Conservation (phyloP, 768 basidiomycete genomes). For the Coprinopsis strossmayeri region DNA sequence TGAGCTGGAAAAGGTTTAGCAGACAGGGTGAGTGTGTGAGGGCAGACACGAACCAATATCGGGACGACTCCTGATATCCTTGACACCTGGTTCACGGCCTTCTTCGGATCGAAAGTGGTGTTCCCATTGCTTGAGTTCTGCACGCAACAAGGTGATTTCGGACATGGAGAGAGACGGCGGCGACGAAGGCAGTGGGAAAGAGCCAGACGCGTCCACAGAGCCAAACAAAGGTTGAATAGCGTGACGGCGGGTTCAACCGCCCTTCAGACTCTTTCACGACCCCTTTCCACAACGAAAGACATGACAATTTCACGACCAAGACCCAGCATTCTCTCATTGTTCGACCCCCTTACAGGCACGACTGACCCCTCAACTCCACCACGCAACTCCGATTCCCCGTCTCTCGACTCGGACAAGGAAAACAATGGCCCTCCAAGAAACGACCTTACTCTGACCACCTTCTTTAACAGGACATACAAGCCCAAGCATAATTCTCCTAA, state of each 20-base stretch:
- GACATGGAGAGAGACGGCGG: constrained; percentile 21
- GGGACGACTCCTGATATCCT: constrained; percentile 63
- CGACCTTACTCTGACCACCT: constrained; percentile 25
- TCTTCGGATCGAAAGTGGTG: constrained; percentile 52
- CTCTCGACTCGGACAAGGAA: constrained; percentile 39
- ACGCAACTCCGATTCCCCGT: constrained; percentile 22
- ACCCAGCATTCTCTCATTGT: constrained; percentile 40
- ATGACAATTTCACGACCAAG: constrained; percentile 34
- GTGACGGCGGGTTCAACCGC: neutral
- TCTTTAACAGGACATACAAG: constrained; percentile 28
- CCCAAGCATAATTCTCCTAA: constrained; percentile 18
- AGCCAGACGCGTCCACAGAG: constrained; percentile 30
- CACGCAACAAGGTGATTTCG: constrained; percentile 45
- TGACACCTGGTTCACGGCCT: constrained; percentile 53
- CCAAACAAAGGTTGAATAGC: no score
- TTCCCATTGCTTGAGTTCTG: constrained; percentile 78
- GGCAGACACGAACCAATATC: constrained; percentile 47
- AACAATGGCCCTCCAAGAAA: constrained; percentile 22
- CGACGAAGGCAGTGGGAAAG: constrained; percentile 8
- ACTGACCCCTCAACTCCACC: constrained; percentile 13
- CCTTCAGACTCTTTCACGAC: neutral
- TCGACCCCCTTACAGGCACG: constrained; percentile 39
- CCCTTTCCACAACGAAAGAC: constrained; percentile 13
- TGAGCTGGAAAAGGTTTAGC: constrained; percentile 42
- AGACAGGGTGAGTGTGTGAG: constrained; percentile 3